These are phyloP conservation scores for Boletellus deceptivus DNA, from an alignment of 1,284 basidiomycete species.

Conservation along the genomic window DNA sequence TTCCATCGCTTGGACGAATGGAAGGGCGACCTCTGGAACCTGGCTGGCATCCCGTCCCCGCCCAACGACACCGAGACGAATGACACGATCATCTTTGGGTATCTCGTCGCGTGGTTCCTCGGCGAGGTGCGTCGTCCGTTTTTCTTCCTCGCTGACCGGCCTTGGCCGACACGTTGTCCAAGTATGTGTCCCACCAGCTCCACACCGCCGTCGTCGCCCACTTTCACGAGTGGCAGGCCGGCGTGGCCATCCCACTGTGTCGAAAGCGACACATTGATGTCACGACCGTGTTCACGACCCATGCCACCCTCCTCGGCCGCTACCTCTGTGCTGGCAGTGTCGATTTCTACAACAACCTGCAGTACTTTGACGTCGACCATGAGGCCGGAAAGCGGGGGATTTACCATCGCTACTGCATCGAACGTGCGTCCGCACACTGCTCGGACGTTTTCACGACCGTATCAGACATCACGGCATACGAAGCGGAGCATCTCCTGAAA, in stretches of 20 bases:
- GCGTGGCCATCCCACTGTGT: conserved; percentile 93
- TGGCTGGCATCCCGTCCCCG: conserved; percentile 95
- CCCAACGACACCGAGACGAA: conserved; percentile 97
- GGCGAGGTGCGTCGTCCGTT: conserved; percentile 71
- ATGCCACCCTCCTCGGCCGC: conserved; percentile 96
- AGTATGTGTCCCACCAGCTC: conserved; percentile 81
- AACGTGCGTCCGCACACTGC: conserved; percentile 91
- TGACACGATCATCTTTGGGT: conserved; percentile 98
- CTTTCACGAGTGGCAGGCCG: conserved; percentile 99
- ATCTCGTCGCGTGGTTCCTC: conserved; percentile 99
- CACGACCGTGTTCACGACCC: conserved; percentile 97
- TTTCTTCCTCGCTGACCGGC: conserved; percentile 14
- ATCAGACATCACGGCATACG: conserved; percentile 96
- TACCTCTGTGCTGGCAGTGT: conserved; percentile 97
- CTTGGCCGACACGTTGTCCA: conserved; percentile 30
- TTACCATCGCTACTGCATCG: conserved; percentile 91
- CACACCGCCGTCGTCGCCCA: conserved; percentile 90
- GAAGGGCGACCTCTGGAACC: conserved; percentile 97
- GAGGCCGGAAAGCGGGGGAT: conserved; percentile 99
- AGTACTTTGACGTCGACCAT: conserved; percentile 99
- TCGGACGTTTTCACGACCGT: conserved; percentile 99
- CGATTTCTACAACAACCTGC: conserved; percentile 99
- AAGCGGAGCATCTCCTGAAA: conserved; percentile 94
- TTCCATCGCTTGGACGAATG: conserved; percentile 93
- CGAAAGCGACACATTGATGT: conserved; percentile 97